Percentiles rank a stretch among this genome's conserved stretches.
Conservation (phyloP, 345 rosid species). For the Schrenkiella parvula region DNA sequence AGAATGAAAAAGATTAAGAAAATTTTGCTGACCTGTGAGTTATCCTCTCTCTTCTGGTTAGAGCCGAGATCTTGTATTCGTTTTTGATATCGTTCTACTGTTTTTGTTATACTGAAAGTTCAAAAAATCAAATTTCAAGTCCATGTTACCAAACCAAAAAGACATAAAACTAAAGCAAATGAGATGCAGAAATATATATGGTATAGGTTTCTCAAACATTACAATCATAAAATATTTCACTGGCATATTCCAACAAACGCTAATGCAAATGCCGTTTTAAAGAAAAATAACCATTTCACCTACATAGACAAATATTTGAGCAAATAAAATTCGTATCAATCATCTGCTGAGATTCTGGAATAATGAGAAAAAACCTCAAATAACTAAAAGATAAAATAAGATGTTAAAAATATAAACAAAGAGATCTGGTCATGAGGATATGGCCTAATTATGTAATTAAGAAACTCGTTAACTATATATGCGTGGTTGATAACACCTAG, state of each 20-base stretch:
- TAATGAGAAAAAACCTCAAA: neutral
- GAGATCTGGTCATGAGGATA: neutral
- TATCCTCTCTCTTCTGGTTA: conserved; percentile 30
- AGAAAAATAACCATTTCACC: neutral
- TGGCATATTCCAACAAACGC: neutral
- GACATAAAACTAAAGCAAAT: neutral
- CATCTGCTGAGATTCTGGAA: neutral
- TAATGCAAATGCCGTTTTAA: neutral
- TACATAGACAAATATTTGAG: neutral
- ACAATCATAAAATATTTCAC: neutral
- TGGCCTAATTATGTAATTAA: conserved; percentile 1
- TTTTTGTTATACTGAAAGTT: conserved; percentile 48
- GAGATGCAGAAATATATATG: neutral
- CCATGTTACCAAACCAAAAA: neutral
- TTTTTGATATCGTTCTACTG: conserved; percentile 71
- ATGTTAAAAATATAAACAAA: neutral
- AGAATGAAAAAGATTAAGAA: neutral
- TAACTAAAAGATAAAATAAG: neutral
- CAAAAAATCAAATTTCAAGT: neutral
- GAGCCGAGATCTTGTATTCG: conserved; percentile 48
- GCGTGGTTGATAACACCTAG: conserved; percentile 16
- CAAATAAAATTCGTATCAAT: neutral
- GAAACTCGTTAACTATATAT: neutral
- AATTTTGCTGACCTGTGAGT: conserved; percentile 40
- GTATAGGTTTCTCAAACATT: neutral